Evolutionary conservation across 768 basidiomycete species (phyloP).

Genomic region (Auricularia sp.): DNA sequence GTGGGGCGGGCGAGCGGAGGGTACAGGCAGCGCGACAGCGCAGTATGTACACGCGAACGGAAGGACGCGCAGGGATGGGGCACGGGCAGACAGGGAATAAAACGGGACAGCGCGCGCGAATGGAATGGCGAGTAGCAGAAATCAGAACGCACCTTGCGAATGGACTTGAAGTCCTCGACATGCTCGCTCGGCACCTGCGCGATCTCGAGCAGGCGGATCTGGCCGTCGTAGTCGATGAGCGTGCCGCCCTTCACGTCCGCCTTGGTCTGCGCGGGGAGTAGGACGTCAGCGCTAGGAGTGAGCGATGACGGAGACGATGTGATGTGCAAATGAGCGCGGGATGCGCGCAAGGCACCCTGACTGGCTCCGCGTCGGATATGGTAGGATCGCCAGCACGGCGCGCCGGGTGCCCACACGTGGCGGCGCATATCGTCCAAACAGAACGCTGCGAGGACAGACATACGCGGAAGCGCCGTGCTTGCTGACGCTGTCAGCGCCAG

Average conservation of each 20-base stretch:
- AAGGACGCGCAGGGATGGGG: background rate
- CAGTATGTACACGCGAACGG: constrained; percentile 2
- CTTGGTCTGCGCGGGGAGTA: constrained; percentile 45
- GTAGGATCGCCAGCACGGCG: too few relatives aligned
- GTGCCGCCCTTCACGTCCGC: constrained; percentile 85
- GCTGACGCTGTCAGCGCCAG: too few relatives aligned
- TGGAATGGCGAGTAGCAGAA: too few relatives aligned
- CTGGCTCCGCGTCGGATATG: too few relatives aligned
- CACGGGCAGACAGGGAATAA: background rate
- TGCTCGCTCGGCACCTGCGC: constrained; percentile 92
- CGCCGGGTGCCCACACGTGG: too few relatives aligned
- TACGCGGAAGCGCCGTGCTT: too few relatives aligned
- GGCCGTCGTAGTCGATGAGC: constrained; percentile 84
- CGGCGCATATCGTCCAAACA: too few relatives aligned
- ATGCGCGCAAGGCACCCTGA: too few relatives aligned
- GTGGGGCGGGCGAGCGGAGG: too few relatives aligned
- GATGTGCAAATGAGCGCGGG: too few relatives aligned
- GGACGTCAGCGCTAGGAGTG: background rate
- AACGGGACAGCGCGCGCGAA: background rate
- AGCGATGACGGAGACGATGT: too few relatives aligned
- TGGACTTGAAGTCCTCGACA: constrained; percentile 87
- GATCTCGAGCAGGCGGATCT: constrained; percentile 81
- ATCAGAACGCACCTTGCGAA: constrained; percentile 15
- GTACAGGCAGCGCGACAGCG: constrained; percentile 26
- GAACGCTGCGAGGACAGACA: too few relatives aligned